Conservation (phyloP, 257 asterid species). For the Nicotiana otophora region DNA sequence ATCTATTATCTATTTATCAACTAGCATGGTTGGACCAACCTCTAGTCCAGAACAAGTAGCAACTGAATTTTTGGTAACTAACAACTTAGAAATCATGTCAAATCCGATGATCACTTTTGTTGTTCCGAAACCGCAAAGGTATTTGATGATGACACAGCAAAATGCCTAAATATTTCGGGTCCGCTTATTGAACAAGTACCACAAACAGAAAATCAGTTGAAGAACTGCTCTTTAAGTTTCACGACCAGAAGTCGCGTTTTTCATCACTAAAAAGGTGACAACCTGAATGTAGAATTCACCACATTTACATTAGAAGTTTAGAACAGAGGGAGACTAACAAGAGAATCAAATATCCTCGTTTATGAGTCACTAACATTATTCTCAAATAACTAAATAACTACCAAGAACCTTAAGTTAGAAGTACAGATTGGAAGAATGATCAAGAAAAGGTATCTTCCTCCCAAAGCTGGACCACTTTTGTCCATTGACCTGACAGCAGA, state of each 20-base stretch:
- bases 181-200: background rate
- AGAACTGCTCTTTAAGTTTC: background rate
- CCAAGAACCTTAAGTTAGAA: background rate
- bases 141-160: background rate
- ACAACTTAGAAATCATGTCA: too few species aligned
- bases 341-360: conserved; percentile 2
- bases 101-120: too few species aligned
- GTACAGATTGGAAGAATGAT: conserved; percentile 5
- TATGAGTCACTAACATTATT: background rate
- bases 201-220: background rate
- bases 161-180: background rate
- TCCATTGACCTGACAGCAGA: background rate
- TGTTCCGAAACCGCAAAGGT: background rate
- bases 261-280: background rate
- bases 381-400: background rate
- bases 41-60: too few species aligned
- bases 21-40: too few species aligned
- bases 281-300: background rate
- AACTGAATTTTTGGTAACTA: too few species aligned
- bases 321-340: background rate
- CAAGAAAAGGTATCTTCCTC: conserved; percentile 6
- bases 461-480: background rate
- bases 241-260: background rate
- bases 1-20: too few species aligned
- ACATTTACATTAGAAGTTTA: background rate